phyloP scores from a whole-genome alignment of 148 eudicot genomes.

The Linanthus parryae region DNA sequence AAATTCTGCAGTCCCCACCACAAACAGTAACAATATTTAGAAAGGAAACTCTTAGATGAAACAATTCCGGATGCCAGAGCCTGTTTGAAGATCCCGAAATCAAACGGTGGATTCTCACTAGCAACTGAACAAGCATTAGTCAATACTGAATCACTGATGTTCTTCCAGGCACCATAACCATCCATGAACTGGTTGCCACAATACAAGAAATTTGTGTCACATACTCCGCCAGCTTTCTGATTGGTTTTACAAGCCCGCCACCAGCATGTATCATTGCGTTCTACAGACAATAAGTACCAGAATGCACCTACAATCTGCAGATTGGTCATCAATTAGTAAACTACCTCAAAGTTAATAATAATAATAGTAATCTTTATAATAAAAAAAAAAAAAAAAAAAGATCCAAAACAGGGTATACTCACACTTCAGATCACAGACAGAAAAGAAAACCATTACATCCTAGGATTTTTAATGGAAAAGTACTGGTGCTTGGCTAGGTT shows the following conservation, averaged over 20 bases:
- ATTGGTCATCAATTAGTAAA: no score
- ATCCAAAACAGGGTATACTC: no score
- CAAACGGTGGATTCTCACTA: constrained; percentile 52
- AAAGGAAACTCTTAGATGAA: constrained; percentile 39
- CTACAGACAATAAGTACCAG: constrained; percentile 88
- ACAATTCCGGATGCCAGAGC: constrained; percentile 76
- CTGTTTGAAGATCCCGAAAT: constrained; percentile 81
- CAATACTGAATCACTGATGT: constrained; percentile 41
- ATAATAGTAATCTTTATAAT: no score
- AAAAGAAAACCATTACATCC: no score
- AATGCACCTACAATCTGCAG: constrained; percentile 90
- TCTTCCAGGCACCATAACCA: constrained; percentile 43
- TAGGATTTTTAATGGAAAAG: no score
- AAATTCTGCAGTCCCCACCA: constrained; percentile 99
- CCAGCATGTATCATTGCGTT: constrained; percentile 90
- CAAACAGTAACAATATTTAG: constrained; percentile 87
- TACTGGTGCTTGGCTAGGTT: no score
- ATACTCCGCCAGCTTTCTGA: constrained; percentile 7
- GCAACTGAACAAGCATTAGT: constrained; percentile 34
- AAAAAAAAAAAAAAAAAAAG: no score
- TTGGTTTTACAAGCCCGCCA: constrained; percentile 52
- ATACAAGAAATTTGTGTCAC: constrained; percentile 49
- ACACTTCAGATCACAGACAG: no score
- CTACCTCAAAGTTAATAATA: no score
- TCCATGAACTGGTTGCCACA: constrained; percentile 49